phyloP scores from a whole-genome alignment of 139 green algal genomes.

The Edaphochlamys debaryana region DNA sequence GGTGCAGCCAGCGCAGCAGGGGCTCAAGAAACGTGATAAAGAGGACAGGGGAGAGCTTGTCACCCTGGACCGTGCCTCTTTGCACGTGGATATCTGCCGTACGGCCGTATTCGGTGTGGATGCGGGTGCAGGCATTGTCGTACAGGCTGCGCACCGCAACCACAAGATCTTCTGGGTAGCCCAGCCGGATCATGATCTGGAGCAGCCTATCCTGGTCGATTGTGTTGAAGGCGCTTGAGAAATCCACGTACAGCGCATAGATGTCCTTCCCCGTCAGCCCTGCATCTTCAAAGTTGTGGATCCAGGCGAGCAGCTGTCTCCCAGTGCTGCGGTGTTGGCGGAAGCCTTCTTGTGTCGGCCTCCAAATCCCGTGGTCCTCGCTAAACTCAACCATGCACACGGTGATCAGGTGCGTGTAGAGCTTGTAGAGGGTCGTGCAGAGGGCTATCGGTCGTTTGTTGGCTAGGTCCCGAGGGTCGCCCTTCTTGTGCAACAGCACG shows the following conservation, averaged over 20 bases:
- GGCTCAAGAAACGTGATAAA: neutral
- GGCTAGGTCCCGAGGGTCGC: neutral
- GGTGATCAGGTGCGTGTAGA: slow-evolving; percentile 54
- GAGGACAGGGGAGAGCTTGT: neutral
- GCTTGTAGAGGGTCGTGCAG: slow-evolving; percentile 55
- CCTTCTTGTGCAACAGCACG: slow-evolving; percentile 49
- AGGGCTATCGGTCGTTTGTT: slow-evolving; percentile 50
- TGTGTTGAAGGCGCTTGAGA: slow-evolving; percentile 4
- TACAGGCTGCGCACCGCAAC: neutral
- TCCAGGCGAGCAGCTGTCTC: neutral
- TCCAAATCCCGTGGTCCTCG: neutral
- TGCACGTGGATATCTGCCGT: neutral
- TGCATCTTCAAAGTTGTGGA: neutral
- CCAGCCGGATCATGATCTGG: neutral
- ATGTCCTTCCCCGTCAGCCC: neutral
- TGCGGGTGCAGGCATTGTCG: neutral
- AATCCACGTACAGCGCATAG: neutral
- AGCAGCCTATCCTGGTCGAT: neutral
- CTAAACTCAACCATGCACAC: slow-evolving; percentile 4
- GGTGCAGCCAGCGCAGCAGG: slow-evolving; percentile 10
- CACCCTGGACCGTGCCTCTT: neutral
- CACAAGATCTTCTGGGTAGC: neutral
- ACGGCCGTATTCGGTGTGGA: neutral
- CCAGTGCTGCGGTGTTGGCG: neutral
- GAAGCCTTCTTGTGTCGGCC: neutral